Base-by-base conservation (phyloP, 805 yeast genomes). In the Candida nanaspora region DNA sequence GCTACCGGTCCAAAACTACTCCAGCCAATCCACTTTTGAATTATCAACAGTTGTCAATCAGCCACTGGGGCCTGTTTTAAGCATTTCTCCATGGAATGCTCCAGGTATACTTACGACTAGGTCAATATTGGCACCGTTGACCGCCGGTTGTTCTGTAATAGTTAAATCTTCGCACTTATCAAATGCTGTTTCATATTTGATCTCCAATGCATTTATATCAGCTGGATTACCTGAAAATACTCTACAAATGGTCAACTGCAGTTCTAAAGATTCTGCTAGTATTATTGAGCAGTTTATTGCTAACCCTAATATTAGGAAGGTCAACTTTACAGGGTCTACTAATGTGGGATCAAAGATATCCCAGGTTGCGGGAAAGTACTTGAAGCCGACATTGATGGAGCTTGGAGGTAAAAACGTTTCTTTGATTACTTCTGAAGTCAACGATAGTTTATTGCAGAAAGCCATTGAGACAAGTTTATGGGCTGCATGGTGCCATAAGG, bases 21-120 rank as follows among this genome's bases (percentile, higher is more conserved):
- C 37, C 18, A 9, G 36, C 2, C 23, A 18, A 2, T 26, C 29
- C 8, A 21, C 38, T 15, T 19, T 35, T 19, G 49, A 46, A 13
- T 37, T 55, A 21, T 37, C 56, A 1, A 21, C 68, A 40, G 57
- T 61, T 2, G 33, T 61, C 14, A 59, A 53, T 33, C 58, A 61
- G 33, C 76, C 77, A 1, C 41, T 69, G 14, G 76, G 77, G 1
- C 70, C 74, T 0, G 70, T 71, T 1, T 48, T 70, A 28, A 59
- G 73, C 15, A 64, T 71, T 2, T 58, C 74, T 2, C 68, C 77
- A 0, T 71, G 76, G 76, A 71, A 71, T 51, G 75, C 73, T 1
- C 74, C 77, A 2, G 64, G 63, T 0, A 56, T 69, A 14, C 52
- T 71, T 27, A 52, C 64, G 13, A 57, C 61, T 14, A 55, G 76